Base-by-base conservation (phyloP, 2,329 filamentous ascomycete genomes). In the Phoma sp. region DNA sequence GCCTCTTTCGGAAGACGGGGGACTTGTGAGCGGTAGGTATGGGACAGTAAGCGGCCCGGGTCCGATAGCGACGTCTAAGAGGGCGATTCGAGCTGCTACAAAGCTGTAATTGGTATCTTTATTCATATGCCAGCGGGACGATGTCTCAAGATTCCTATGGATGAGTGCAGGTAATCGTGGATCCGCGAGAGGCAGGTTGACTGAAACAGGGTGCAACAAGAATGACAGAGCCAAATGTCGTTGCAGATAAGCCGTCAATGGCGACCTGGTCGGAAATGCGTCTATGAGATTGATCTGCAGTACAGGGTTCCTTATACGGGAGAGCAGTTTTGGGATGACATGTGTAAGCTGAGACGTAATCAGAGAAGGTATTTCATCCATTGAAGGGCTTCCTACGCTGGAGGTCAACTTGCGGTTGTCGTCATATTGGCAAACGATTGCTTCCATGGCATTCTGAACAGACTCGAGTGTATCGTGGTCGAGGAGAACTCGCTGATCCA, bases 1-100 rank as follows among this genome's bases (percentile, higher is more conserved):
- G 64, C 56, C 61, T 27, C 49, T 45, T 38, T 58, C 61, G 7
- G 56, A 75, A 47, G 35, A 59, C 52, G 47, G 41, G 22, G 64
- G 71, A 53, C 60, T 70, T 50, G 64, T 50, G 52, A 62, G 52
- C 10, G 74, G 73, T 27, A 65, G 54, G 36, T 66, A 72, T 7
- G 71, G 68, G 0, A 73, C 67, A 4, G 47, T 53, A 14, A 67
- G 62, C 41, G 75, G 76, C 2, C 83, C 90, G 53, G 88, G 84
- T 55, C 91, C 90, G 46, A 97, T 80, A 13, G 86, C 88, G 35
- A 91, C 83, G 67, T 95, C 88, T 4, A 97, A 82, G 18, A 96
- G 82, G 3, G 82, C 76, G 3, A 90, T 79, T 13, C 86, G 80
- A 2, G 89, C 86, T 30, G 82, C 79, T 1, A 97, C 82, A 49